These are phyloP conservation scores for Nyssa sinensis DNA, from an alignment of 148 eudicot species.

Conservation along the genomic window DNA sequence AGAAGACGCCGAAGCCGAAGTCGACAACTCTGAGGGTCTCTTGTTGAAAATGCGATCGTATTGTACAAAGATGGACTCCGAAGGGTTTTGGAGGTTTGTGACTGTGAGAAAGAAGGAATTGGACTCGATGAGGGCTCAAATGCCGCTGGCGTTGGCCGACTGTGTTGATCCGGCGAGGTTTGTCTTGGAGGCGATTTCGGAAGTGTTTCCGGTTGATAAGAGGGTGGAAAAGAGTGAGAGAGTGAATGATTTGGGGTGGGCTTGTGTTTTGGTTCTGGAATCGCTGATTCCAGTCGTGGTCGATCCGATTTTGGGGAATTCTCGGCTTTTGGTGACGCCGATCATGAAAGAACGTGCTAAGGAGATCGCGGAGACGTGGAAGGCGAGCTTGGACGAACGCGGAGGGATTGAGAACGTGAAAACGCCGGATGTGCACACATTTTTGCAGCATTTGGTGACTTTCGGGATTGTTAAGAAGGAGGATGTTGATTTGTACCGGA, in stretches of 20 bases:
- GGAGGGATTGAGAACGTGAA: slow-evolving; percentile 94
- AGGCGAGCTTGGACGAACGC: slow-evolving; percentile 75
- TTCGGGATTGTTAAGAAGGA: slow-evolving; percentile 87
- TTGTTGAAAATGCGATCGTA: slow-evolving; percentile 41
- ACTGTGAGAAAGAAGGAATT: slow-evolving; percentile 70
- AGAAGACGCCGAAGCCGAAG: slow-evolving; percentile 30
- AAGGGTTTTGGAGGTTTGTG: slow-evolving; percentile 72
- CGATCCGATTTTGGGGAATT: slow-evolving; percentile 78
- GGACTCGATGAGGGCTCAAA: slow-evolving; percentile 52
- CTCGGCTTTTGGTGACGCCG: slow-evolving; percentile 84
- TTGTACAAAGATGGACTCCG: slow-evolving; percentile 63
- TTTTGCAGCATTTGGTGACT: slow-evolving; percentile 87
- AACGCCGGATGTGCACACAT: slow-evolving; percentile 95
- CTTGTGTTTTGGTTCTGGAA: slow-evolving; percentile 83
- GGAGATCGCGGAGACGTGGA: slow-evolving; percentile 92
- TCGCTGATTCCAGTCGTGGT: slow-evolving; percentile 71
- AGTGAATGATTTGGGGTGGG: slow-evolving; percentile 87
- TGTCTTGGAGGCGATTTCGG: slow-evolving; percentile 80
- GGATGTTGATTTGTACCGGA: slow-evolving; percentile 76
- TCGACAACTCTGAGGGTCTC: slow-evolving; percentile 62
- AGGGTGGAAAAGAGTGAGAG: slow-evolving; percentile 48
- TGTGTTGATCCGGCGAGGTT: slow-evolving; percentile 87
- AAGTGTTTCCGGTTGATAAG: slow-evolving; percentile 87
- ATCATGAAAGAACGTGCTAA: slow-evolving; percentile 56
- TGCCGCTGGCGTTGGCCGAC: slow-evolving; percentile 50